Conservation (phyloP, 805 yeast genomes). For the Zygotorulaspora chibaensis region DNA sequence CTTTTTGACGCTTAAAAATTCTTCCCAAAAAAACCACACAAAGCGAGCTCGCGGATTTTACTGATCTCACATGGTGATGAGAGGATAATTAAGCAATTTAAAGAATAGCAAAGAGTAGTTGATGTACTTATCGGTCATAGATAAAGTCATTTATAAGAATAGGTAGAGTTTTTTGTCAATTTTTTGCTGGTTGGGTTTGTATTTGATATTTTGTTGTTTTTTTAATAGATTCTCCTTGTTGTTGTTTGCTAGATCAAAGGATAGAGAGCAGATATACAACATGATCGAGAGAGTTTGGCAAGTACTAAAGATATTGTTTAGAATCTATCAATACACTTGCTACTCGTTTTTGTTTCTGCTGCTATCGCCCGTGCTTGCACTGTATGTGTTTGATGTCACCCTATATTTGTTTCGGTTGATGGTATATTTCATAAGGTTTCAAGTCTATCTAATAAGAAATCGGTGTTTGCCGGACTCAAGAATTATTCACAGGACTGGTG, state of each 20-base stretch:
- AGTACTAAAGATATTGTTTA: constrained; percentile 2
- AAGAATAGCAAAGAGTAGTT: not conserved
- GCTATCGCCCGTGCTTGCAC: constrained; percentile 7
- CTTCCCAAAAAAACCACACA: not conserved
- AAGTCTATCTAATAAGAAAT: constrained; percentile 9
- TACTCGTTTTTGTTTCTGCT: constrained; percentile 7
- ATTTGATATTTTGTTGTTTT: too few species aligned
- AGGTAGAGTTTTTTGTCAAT: too few species aligned
- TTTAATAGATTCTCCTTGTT: too few species aligned
- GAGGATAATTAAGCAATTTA: not conserved
- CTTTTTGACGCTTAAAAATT: not conserved
- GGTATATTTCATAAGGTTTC: constrained; percentile 5
- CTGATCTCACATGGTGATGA: constrained; percentile 1
- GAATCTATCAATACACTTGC: constrained; percentile 9
- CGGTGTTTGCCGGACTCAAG: constrained; percentile 1
- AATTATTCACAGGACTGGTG: not conserved
- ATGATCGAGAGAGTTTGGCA: constrained; percentile 6
- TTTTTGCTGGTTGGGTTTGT: too few species aligned
- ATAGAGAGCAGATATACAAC: not conserved
- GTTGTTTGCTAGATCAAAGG: too few species aligned
- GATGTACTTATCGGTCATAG: not conserved
- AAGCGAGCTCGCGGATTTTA: not conserved
- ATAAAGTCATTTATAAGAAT: not conserved
- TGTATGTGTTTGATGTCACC: constrained; percentile 8
- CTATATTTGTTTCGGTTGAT: constrained; percentile 9